Evolutionary conservation across 2,329 filamentous ascomycete genomes (phyloP).

Genomic region (Penicillium nordicum): DNA sequence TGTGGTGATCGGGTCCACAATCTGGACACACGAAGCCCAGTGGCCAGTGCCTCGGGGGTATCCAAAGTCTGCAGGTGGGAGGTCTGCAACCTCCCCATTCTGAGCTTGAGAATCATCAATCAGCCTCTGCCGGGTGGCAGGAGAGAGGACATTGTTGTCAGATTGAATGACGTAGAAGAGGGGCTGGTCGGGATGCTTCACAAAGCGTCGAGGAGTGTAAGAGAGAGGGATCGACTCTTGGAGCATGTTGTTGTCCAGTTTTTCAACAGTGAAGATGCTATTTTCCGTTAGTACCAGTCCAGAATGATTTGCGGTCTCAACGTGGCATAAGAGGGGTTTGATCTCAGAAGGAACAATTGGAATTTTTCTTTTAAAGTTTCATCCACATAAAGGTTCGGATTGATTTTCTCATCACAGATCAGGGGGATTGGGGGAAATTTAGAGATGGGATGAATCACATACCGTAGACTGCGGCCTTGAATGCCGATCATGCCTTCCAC

Average conservation of each 20-base stretch:
- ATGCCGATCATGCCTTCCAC: slow-evolving; percentile 92
- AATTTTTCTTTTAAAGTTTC: slow-evolving; percentile 40
- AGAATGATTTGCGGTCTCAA: not conserved
- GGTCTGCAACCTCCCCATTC: slow-evolving; percentile 67
- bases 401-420: slow-evolving; percentile 47
- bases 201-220: slow-evolving; percentile 85
- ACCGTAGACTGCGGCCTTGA: slow-evolving; percentile 83
- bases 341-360: slow-evolving; percentile 99
- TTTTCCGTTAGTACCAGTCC: slow-evolving; percentile 14
- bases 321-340: slow-evolving; percentile 5
- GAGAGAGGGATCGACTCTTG: slow-evolving; percentile 81
- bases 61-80: slow-evolving; percentile 81
- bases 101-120: slow-evolving; percentile 67
- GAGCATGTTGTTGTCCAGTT: slow-evolving; percentile 77
- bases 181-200: slow-evolving; percentile 81
- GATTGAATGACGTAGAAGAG: slow-evolving; percentile 93
- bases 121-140: slow-evolving; percentile 70
- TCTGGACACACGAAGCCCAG: slow-evolving; percentile 94
- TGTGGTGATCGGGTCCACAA: slow-evolving; percentile 76
- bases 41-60: slow-evolving; percentile 78
- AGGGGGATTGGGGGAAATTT: slow-evolving; percentile 15
- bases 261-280: slow-evolving; percentile 87
- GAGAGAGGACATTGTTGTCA: slow-evolving; percentile 85
- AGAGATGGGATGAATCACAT: slow-evolving; percentile 40
- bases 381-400: slow-evolving; percentile 44